phyloP scores from a whole-genome alignment of 768 basidiomycete species.

The Tulasnella calospora region DNA sequence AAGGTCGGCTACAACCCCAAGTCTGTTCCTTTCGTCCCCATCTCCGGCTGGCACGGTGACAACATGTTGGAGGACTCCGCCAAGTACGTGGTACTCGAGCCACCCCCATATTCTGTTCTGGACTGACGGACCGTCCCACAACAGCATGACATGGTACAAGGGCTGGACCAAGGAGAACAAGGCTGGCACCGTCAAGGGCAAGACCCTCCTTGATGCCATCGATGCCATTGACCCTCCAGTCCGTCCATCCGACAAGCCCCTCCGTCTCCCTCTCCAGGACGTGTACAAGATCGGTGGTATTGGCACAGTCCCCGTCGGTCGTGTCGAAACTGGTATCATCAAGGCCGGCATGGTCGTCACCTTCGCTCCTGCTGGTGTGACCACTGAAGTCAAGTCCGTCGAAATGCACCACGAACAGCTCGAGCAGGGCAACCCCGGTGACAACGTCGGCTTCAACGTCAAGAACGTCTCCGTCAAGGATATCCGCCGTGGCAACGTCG shows the following conservation, averaged over 20 bases:
- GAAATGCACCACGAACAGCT: conserved; percentile 99
- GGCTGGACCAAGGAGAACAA: conserved; percentile 98
- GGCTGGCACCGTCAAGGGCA: conserved; percentile 88
- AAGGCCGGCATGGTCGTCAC: conserved; percentile 99
- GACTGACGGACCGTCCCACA: conserved; percentile 18
- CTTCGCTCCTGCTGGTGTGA: conserved; percentile 96
- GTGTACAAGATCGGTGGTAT: conserved; percentile 99
- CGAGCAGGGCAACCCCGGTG: conserved; percentile 88
- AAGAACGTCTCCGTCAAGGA: conserved; percentile 99
- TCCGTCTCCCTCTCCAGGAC: conserved; percentile 99
- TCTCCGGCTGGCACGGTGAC: conserved; percentile 99
- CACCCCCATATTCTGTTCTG: conserved; percentile 19
- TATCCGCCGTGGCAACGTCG: conserved; percentile 99
- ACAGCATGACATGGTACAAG: conserved; percentile 99
- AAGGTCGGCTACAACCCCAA: conserved; percentile 99
- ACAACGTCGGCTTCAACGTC: conserved; percentile 99
- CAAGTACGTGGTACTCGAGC: conserved; percentile 56
- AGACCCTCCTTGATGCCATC: conserved; percentile 99
- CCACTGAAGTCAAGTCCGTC: conserved; percentile 99
- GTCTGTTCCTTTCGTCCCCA: conserved; percentile 95
- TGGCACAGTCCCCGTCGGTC: conserved; percentile 99
- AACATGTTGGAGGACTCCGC: conserved; percentile 99
- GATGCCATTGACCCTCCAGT: conserved; percentile 97
- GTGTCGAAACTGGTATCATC: conserved; percentile 99
- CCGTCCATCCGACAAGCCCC: conserved; percentile 98